Base-by-base conservation (phyloP, 106 monocot genomes). In the Posidonia australis region DNA sequence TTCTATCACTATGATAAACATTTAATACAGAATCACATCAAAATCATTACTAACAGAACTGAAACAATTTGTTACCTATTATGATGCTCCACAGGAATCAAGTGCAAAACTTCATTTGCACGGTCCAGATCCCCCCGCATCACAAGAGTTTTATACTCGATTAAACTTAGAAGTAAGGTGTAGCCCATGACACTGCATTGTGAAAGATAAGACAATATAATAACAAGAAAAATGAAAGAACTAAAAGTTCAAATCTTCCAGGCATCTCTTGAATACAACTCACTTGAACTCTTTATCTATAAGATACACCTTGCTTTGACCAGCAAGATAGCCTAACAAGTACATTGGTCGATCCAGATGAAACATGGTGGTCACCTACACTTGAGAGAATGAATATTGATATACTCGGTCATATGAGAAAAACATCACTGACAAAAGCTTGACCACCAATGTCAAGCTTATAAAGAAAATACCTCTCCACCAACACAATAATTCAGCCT, bases 261-360 rank as follows among this genome's bases (percentile, higher is more conserved):
- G 3, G 13, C 29, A 65, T 17, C 31, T 20, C 67, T 9, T 13
- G 53, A 66, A 18, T 14, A 54, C 27, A 19, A 82, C 90, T 76
- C 63, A 96, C 94, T 96, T 96, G 59, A 96, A 96, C 69, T 96
- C 94, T 77, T 96, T 96, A 72, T 96, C 94, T 64, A 96, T 90
- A 22, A 96, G 90, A 70, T 90, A 96, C 25, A 96, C 94, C 67
- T 82, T 72, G 72, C 94, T 96, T 74, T 90, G 94, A 63, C 66
- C 79, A 28, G 94, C 84, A 75, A 96, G 82, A 78, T 96, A 96
- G 65, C 94, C 94, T 52, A 96, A 51, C 70, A 96, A 79, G 54
- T 96, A 96, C 90, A 90, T 96, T 17, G 94, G 94, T 46, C 86
- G 79, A 58, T 96, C 94, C 78, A 96, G 82, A 61, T 96, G 94